phyloP scores from a whole-genome alignment of 768 basidiomycete genomes.

The Suillus decipiens region DNA sequence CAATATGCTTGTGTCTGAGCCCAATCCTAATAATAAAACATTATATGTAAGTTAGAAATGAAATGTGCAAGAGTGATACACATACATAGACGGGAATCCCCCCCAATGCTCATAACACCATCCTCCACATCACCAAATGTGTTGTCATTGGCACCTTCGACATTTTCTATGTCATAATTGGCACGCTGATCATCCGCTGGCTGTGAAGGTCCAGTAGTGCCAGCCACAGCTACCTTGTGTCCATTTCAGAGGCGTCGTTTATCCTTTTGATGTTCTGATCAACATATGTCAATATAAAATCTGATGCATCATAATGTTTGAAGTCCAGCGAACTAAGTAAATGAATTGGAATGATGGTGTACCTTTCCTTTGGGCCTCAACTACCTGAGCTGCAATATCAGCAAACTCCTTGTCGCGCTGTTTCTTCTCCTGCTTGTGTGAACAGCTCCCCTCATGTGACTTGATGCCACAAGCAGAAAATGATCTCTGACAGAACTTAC shows the following conservation, averaged over 20 bases:
- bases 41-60: neutral
- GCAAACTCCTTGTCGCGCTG: conserved; percentile 3
- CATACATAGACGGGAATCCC: neutral
- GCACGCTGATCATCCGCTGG: neutral
- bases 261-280: neutral
- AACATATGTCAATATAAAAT: neutral
- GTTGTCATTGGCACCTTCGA: neutral
- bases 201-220: neutral
- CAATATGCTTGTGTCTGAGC: neutral
- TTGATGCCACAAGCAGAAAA: conserved; percentile 8
- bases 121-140: neutral
- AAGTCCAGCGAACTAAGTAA: neutral
- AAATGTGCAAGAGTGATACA: neutral
- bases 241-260: neutral
- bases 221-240: neutral
- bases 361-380: conserved; percentile 7
- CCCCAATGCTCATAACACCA: neutral
- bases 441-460: conserved; percentile 10
- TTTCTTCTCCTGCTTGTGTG: neutral
- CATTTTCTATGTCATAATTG: neutral
- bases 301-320: neutral
- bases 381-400: neutral
- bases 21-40: neutral
- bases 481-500: neutral
- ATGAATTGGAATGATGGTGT: neutral